Evolutionary conservation across 2,329 filamentous ascomycete genomes (phyloP), one percentile per base, ranked within the genome.

Genomic region (Microdochium trichocladiopsis): DNA sequence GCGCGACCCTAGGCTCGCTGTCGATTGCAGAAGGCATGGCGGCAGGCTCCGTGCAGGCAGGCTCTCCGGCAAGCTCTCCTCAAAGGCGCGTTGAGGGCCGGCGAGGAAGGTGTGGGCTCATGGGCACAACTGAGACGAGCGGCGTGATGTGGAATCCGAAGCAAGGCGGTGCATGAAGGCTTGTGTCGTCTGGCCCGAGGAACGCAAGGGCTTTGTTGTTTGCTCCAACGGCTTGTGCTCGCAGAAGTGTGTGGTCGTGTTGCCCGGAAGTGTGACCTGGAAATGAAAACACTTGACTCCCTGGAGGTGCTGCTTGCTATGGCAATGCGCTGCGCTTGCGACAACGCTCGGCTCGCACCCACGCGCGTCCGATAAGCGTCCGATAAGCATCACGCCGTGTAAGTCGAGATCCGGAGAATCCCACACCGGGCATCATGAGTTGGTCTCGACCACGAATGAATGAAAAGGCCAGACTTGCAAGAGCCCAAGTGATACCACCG

Each of bases 11-110:
- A 53, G 77, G 71, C 58, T 71, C 74, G 48, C 69, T 64, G 41
- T 69, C 57, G 48, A 70, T 68, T 48, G 75, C 67, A 37, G 73
- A 74, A 53, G 78, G 74, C 82, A 86, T 74, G 14, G 45, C 55
- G 41, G n/a, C 8, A 45, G 18, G 21, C 41, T 18, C 5, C 16
- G 16, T 9, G 41, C 41, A 18, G 9, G n/a, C 41, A 23, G 21
- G n/a, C 41, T 22, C n/a, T 14, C 28, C 28, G 14, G 28, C 28
- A 14, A n/a, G 28, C 25, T 37, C 48, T 79, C 53, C 63, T 68
- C 61, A 52, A 4, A 8, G 18, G 41, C 16, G 41, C 22, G 5
- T 22, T 22, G 16, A 12, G 41, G 6, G 6, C 11, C 18, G 12
- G 16, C 22, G n/a, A 5, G n/a, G 12, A 45, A 23, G 3, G 9